Conservation (phyloP, 2,329 filamentous ascomycete species). For the Ceratocystis ficicola region DNA sequence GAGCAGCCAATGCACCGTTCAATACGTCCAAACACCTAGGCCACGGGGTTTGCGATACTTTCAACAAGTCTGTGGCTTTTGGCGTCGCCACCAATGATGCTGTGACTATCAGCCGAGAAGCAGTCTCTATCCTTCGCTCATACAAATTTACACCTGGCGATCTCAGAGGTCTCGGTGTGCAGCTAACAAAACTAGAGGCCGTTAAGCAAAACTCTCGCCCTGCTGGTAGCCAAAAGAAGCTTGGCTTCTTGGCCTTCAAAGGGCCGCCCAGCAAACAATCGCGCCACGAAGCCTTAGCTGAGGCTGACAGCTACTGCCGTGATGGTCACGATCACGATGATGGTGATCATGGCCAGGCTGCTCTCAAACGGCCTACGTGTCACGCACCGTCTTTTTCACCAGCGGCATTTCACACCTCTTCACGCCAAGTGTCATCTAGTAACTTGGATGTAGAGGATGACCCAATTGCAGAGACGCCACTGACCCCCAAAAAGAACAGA, state of each 20-base stretch:
- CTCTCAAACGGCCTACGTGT: neutral
- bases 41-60: constrained; percentile 87
- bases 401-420: neutral
- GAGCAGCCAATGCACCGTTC: constrained; percentile 72
- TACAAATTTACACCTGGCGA: constrained; percentile 83
- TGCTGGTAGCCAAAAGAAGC: constrained; percentile 65
- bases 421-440: constrained; percentile 22
- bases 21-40: constrained; percentile 89
- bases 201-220: constrained; percentile 46
- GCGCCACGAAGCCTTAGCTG: constrained; percentile 21
- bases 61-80: constrained; percentile 75
- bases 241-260: constrained; percentile 51
- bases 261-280: constrained; percentile 24
- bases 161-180: constrained; percentile 79
- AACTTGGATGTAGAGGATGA: constrained; percentile 13
- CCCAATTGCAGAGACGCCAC: constrained; percentile 14
- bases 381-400: neutral
- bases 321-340: constrained; percentile 9
- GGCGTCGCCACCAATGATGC: constrained; percentile 72
- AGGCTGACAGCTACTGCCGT: constrained; percentile 24
- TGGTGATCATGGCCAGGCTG: neutral
- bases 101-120: constrained; percentile 63
- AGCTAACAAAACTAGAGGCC: constrained; percentile 84
- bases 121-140: constrained; percentile 67
- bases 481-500: constrained; percentile 8